These are phyloP conservation scores for Cetradonia linearis DNA, from an alignment of 495 filamentous ascomycete species.

Conservation along the genomic window DNA sequence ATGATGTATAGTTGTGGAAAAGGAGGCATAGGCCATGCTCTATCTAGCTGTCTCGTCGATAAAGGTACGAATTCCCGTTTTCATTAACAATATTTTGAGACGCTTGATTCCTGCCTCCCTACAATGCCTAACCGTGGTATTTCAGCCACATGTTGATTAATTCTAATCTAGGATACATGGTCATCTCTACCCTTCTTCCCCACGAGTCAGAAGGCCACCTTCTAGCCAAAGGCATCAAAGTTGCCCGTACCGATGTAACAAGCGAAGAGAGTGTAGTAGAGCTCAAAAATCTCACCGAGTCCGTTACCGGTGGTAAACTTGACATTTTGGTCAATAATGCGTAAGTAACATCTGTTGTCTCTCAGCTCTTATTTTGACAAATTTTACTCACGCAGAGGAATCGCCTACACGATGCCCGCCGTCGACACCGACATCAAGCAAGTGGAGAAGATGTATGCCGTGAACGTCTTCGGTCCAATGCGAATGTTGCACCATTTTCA, in stretches of 20 bases:
- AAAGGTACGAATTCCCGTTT: no score
- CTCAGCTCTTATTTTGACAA: neutral
- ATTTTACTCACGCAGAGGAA: neutral
- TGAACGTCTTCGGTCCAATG: slow-evolving; percentile 34
- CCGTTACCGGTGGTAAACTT: slow-evolving; percentile 21
- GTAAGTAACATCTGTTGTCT: slow-evolving; percentile 15
- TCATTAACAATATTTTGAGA: no score
- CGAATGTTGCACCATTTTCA: slow-evolving; percentile 31
- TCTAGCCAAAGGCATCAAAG: slow-evolving; percentile 16
- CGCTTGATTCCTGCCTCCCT: no score
- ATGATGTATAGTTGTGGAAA: slow-evolving; percentile 23
- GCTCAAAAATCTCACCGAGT: slow-evolving; percentile 9
- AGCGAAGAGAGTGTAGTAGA: slow-evolving; percentile 18
- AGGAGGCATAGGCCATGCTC: slow-evolving; percentile 27
- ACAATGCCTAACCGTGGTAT: no score
- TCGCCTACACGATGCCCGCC: slow-evolving; percentile 29
- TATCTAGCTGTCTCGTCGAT: slow-evolving; percentile 16
- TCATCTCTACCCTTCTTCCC: slow-evolving; percentile 25
- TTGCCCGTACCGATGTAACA: slow-evolving; percentile 23
- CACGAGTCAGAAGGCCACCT: slow-evolving; percentile 23
- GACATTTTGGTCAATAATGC: slow-evolving; percentile 28
- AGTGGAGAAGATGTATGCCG: slow-evolving; percentile 28
- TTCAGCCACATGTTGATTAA: no score
- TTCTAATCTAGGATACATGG: slow-evolving; percentile 3
- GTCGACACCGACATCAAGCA: slow-evolving; percentile 26